Base-by-base conservation (phyloP, 345 rosid species). In the Citrus sp. region DNA sequence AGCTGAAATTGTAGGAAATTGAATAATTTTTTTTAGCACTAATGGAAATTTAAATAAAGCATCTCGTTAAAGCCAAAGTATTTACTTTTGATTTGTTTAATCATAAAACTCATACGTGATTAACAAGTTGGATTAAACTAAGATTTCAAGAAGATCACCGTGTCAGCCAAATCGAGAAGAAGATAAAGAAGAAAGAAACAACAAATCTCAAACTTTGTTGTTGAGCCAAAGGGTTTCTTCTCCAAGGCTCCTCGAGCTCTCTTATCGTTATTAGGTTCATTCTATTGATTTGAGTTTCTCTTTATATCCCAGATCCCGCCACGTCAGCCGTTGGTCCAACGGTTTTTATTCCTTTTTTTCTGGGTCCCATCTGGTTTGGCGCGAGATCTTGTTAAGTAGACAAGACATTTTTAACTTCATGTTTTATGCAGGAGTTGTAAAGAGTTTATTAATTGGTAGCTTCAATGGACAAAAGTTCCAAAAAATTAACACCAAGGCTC, bases 381-480 rank as follows among this genome's bases (percentile, higher is more conserved):
- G 40, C 58, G 22, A 19, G 60, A 58, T 73, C 66, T 37, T 42
- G 25, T 28, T 28, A 19, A 27, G 24, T 40, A 8, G 27, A 25
- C 67, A 38, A 64, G 56, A 14, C 66, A 73, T 22, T 72, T 12
- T 46, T 0, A 46, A 46, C 51, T 32, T 49, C 51, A 37, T 46
- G 37, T 40, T 34, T 56, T 32, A n/a, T 67, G 64, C 72, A 76
- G 73, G 64, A 37, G 69, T 49, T 61, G 76, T 68, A 58, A 58
- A 66, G 56, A 38, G 32, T 34, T 32, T 59, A 1, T 18, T 24
- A 62, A 55, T 37, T 71, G 51, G 5, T 46, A 46, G 79, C 77
- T 80, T 79, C 78, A 25, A 94, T 90, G 98, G 95, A 88, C 27
- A 89, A 90, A 79, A 88, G 88, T 77, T 83, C 90, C 19, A 86